Evolutionary conservation across 306 rosid species (phyloP), one percentile per base, ranked within the genome.

Genomic region (Vicia villosa): DNA sequence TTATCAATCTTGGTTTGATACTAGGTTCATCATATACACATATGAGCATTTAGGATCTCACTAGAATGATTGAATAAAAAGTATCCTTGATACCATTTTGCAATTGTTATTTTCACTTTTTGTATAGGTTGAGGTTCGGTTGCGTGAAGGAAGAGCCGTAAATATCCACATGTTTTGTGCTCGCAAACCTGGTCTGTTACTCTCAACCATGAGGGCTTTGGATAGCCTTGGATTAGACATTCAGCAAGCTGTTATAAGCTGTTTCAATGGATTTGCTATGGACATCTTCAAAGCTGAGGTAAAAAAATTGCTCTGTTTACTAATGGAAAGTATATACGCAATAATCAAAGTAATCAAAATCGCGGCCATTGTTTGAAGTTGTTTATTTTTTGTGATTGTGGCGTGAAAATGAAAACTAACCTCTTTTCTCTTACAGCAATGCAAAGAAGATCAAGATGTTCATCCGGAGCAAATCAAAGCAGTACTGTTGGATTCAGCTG

Each of bases 181-280:
- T 19, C 86, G 95, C 55, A 87, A 85, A 79, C 91, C 96, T 4
- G 96, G 96, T 47, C 86, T 94, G 61, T 73, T 94, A 80, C 95
- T 94, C 37, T 88, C 99, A 76, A 87, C 92, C 66, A 87, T 94
- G 90, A 94, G 85, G 81, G 94, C 96, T 77, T 42, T 94, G 84
- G 96, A 94, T 57, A 84, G 68, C 68, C 92, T 91, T 32, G 99
- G 97, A 5, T 61, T 94, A 68, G 97, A 90, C 75, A 79, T 94
- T 76, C 97, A 91, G 74, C 99, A 91, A 40, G 99, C 97, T 65
- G 99, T 90, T 57, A 91, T 94, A 28, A 94, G 96, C 82, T 94
- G 96, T 79, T 94, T 91, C 85, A 91, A 94, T 77, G 99, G 97
- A 21, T 94, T 94, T 73, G 96, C 97, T 54, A 77, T 94, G 86